A percentile compares a stretch with the other conserved stretches of the same genome.
Conservation (phyloP, 2,329 filamentous ascomycete genomes). For the Aspergillus tanneri region DNA sequence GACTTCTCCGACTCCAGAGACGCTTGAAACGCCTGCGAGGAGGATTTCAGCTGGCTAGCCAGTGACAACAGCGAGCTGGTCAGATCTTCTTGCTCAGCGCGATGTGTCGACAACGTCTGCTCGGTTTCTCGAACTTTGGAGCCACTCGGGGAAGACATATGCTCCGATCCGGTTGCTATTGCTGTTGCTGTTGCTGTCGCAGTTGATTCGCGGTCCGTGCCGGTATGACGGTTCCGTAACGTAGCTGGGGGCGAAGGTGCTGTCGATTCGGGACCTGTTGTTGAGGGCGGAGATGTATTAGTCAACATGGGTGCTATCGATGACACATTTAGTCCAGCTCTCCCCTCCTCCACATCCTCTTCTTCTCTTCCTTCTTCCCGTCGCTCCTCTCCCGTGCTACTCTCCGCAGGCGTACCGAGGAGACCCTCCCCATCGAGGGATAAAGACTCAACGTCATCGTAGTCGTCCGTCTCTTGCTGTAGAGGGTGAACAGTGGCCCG, state of each 20-base stretch:
- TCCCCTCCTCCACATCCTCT: slow-evolving; percentile 22
- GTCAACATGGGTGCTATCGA: neutral
- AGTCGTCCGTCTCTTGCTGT: neutral
- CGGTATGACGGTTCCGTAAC: slow-evolving; percentile 27
- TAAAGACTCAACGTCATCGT: slow-evolving; percentile 22
- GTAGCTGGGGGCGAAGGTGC: slow-evolving; percentile 16
- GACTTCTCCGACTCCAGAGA: slow-evolving; percentile 74
- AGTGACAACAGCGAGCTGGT: slow-evolving; percentile 79
- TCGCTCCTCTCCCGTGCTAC: slow-evolving; percentile 13
- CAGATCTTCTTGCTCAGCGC: slow-evolving; percentile 77
- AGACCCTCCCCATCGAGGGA: slow-evolving; percentile 30
- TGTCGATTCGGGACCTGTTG: slow-evolving; percentile 17
- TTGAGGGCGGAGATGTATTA: slow-evolving; percentile 8
- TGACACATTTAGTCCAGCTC: too few relatives aligned
- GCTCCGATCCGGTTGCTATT: slow-evolving; percentile 12
- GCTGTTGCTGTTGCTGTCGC: slow-evolving; percentile 19
- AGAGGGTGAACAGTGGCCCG: slow-evolving; percentile 1
- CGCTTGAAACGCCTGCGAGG: slow-evolving; percentile 68
- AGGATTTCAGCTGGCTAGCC: slow-evolving; percentile 73
- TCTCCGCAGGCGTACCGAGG: slow-evolving; percentile 28
- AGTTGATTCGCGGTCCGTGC: neutral
- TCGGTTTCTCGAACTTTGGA: slow-evolving; percentile 55
- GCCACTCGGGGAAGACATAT: slow-evolving; percentile 6
- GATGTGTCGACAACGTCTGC: slow-evolving; percentile 71
- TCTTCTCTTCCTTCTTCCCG: slow-evolving; percentile 9